Evolutionary conservation across 192 early-diverging fungal species (phyloP).

Genomic region (Backusella circina): DNA sequence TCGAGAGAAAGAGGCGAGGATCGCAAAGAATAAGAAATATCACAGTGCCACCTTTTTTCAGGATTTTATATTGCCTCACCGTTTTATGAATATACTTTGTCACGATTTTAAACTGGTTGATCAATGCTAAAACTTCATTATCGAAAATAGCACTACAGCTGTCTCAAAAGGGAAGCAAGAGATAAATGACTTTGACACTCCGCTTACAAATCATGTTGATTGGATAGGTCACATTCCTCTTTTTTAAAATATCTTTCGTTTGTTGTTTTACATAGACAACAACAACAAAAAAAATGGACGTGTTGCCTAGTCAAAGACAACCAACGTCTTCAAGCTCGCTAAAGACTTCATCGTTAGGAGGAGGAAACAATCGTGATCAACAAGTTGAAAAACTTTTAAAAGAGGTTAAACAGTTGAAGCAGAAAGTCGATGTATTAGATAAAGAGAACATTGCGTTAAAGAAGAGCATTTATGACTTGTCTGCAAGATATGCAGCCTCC

Average conservation of each 20-base stretch:
- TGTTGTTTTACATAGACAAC: not conserved
- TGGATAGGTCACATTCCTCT: not conserved
- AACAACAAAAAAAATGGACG: constrained; percentile 6
- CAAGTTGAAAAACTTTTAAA: constrained; percentile 56
- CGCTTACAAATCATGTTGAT: not conserved
- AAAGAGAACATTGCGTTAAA: constrained; percentile 81
- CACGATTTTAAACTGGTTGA: too few relatives aligned
- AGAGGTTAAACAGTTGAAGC: constrained; percentile 70
- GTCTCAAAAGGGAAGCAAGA: not conserved
- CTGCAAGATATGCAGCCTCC: constrained; percentile 60
- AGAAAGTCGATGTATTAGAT: constrained; percentile 64
- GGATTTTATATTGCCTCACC: too few relatives aligned
- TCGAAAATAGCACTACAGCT: too few relatives aligned
- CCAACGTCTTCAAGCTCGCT: not conserved
- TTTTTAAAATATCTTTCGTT: not conserved
- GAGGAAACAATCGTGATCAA: constrained; percentile 38
- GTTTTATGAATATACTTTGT: too few relatives aligned
- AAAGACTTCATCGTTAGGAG: not conserved
- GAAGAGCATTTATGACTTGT: constrained; percentile 80
- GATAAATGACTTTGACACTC: not conserved
- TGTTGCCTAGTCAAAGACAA: constrained; percentile 8
- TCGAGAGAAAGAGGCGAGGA: too few relatives aligned
- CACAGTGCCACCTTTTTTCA: too few relatives aligned
- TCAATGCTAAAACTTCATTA: too few relatives aligned
- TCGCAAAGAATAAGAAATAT: too few relatives aligned